These are phyloP conservation scores for Clitopilus hobsonii DNA, from an alignment of 768 basidiomycete species.

Conservation along the genomic window DNA sequence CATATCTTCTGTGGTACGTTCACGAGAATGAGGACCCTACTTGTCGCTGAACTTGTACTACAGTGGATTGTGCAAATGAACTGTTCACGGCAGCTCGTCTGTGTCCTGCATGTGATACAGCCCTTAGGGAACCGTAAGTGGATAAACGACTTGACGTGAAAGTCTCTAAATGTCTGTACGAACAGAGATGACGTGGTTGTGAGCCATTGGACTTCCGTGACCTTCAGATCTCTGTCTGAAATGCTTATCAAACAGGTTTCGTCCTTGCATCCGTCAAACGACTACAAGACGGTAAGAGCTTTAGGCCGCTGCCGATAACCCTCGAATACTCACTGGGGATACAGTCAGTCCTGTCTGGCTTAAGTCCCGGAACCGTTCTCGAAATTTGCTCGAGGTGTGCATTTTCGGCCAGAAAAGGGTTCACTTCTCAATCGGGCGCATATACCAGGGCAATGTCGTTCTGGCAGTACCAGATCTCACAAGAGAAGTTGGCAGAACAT, in stretches of 20 bases:
- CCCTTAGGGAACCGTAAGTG: slow-evolving; percentile 69
- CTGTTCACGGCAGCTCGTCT: slow-evolving; percentile 72
- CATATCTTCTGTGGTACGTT: slow-evolving; percentile 88
- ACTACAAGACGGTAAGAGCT: slow-evolving; percentile 76
- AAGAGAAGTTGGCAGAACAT: slow-evolving; percentile 64
- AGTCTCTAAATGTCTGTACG: slow-evolving; percentile 3
- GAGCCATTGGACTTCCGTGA: slow-evolving; percentile 15
- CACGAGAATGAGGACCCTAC: neutral
- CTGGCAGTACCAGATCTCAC: slow-evolving; percentile 88
- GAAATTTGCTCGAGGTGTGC: slow-evolving; percentile 78
- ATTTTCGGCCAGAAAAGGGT: neutral
- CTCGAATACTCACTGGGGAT: slow-evolving; percentile 7
- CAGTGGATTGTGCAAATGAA: slow-evolving; percentile 64
- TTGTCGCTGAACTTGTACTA: slow-evolving; percentile 44
- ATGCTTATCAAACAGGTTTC: slow-evolving; percentile 46
- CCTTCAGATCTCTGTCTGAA: neutral
- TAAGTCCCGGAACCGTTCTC: slow-evolving; percentile 68
- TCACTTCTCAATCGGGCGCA: neutral
- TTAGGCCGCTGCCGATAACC: slow-evolving; percentile 27
- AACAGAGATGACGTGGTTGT: slow-evolving; percentile 62
- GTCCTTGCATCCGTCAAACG: slow-evolving; percentile 81
- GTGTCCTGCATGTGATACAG: slow-evolving; percentile 84
- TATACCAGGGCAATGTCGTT: slow-evolving; percentile 70
- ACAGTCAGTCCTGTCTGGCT: slow-evolving; percentile 81
- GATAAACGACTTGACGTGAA: slow-evolving; percentile 8